A percentile compares a stretch with the other conserved stretches of the same genome.
These are phyloP conservation scores for Penicillium nucicola DNA, from an alignment of 495 filamentous ascomycete genomes.

Conservation along the genomic window DNA sequence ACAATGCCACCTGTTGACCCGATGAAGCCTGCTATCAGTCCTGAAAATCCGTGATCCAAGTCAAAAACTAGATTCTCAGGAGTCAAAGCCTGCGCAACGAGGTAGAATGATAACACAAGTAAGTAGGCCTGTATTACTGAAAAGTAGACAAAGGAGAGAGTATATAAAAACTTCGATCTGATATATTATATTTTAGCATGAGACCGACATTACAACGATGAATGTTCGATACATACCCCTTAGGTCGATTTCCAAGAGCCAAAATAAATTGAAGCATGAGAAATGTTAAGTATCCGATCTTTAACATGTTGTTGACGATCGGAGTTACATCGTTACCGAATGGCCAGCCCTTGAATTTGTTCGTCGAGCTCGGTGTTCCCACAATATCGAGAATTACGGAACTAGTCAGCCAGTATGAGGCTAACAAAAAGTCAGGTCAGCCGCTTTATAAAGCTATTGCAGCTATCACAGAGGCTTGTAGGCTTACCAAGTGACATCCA, in stretches of 20 bases:
- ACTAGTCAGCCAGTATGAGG: conserved; percentile 90
- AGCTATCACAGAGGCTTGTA: not conserved
- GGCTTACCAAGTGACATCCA: conserved; percentile 86
- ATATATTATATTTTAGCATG: conserved; percentile 15
- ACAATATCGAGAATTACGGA: conserved; percentile 95
- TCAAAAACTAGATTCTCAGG: conserved; percentile 49
- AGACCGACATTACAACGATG: not conserved
- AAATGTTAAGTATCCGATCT: conserved; percentile 84
- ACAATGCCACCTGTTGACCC: conserved; percentile 63
- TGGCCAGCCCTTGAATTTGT: conserved; percentile 53
- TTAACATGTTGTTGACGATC: conserved; percentile 82
- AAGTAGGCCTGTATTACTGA: conserved; percentile 83
- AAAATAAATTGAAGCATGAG: conserved; percentile 90
- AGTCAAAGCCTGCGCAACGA: conserved; percentile 75
- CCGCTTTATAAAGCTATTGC: too few species aligned
- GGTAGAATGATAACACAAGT: conserved; percentile 77
- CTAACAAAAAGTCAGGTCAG: conserved; percentile 25
- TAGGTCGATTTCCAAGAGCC: conserved; percentile 91
- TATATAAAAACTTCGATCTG: conserved; percentile 64
- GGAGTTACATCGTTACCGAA: conserved; percentile 79
- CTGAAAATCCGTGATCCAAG: conserved; percentile 41
- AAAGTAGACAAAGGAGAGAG: conserved; percentile 81
- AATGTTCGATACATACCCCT: conserved; percentile 52
- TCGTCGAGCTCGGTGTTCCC: conserved; percentile 56
- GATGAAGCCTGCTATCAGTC: conserved; percentile 69